Evolutionary conservation across 2,329 filamentous ascomycete genomes (phyloP), one percentile per base, ranked within the genome.

Genomic region (Hypoxylon sp.): DNA sequence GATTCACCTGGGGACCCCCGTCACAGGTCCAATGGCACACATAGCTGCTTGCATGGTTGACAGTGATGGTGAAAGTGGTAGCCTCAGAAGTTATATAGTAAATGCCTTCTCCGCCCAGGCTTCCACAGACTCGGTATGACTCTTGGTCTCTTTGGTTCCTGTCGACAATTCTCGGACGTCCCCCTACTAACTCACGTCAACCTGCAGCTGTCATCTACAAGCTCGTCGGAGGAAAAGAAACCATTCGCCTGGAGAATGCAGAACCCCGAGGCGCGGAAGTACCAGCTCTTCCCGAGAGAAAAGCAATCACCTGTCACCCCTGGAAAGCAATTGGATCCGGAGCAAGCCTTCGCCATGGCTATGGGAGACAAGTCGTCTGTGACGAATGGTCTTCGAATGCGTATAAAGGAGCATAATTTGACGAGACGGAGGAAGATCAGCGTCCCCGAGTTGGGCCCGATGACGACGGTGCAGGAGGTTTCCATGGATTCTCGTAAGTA

Each of bases 401-500:
- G 80, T 47, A 74, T 82, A 63, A 85, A 82, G 66, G 81, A 84
- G 60, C 78, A 81, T 63, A 81, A 76, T 58, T 70, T 83, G 49
- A 75, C 71, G 38, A 75, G 83, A 55, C 77, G 84, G 61, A 79
- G 84, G 57, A 88, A 88, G 65, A 73, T 82, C 60, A 87, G 81
- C 68, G 79, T 86, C 9, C 80, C 83, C 7, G 86, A 88, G 55
- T 69, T 87, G 37, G 84, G 82, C 2, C 83, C 82, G 23, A 86
- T 87, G 84, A 86, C 84, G 4, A 87, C 84, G 1, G 84, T 88
- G 9, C 83, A 87, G 57, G 85, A 88, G 64, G 71, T 79, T 37
- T 69, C 82, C 41, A 87, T 88, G 83, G 86, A 89, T 70, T 88
- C 86, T 63, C 86, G 86, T 89, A 75, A 74, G 85, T 75, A 25